Evolutionary conservation across 208 protist species (phyloP), one percentile per base, ranked within the genome.

Genomic region (Crithidia acanthocephali): DNA sequence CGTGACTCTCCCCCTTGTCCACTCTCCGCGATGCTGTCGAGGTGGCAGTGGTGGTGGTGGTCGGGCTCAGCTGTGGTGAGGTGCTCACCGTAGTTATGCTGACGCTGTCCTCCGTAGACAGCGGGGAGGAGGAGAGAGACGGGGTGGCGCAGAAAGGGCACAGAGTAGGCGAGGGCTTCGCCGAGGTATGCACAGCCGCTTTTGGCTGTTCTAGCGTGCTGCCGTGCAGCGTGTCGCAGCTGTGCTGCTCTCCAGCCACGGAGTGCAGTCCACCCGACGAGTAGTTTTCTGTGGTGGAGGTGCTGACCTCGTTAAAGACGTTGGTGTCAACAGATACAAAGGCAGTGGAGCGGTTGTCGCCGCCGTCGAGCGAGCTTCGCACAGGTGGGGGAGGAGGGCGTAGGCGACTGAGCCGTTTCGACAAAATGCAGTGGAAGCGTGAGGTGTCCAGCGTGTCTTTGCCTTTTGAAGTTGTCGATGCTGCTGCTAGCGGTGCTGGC

Each of bases 351-450:
- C 32, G 59, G 23, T 45, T 23, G 6, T 28, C 37, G 0, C 4
- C 7, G n/a, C 23, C n/a, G 3, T 8, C n/a, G n/a, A n/a, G n/a
- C n/a, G n/a, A 40, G 35, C 35, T 5, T 40, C 35, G 35, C 35
- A 11, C 35, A n/a, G 18, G 44, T 48, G 16, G 4, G 6, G 6
- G 44, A 48, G 9, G 25, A 32, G 4, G 37, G 23, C 22, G 48
- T 30, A 77, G 28, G 0, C 45, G 45, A 33, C 30, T 62, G 32
- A 78, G 42, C 0, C 42, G 65, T 30, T 67, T 66, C 25, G 72
- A 78, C n/a, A 78, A 4, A 3, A 45, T 45, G 45, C 72, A 78
- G 13, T 61, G 51, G 44, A 78, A 78, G 20, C 64, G 32, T 2
- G 30, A 37, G 15, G 28, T 44, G 27, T 56, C 61, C 6, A 30